Conservation (phyloP, 106 monocot genomes). For the Hemerocallis citrina region DNA sequence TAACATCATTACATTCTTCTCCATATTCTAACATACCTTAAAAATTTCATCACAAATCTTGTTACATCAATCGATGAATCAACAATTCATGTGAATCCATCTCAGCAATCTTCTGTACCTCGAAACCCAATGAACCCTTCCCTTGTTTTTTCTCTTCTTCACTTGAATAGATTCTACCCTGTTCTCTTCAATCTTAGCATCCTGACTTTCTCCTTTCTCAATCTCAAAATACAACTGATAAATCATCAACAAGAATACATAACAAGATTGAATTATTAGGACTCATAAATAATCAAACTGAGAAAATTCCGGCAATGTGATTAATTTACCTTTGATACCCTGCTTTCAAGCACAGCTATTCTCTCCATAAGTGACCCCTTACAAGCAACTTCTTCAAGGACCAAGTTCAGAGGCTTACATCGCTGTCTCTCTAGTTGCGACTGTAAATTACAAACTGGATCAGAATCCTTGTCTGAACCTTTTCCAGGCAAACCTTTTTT, state of each 20-base stretch:
- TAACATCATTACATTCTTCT: no score
- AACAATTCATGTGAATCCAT: not conserved
- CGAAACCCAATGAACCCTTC: not conserved
- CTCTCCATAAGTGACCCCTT: conserved; percentile 31
- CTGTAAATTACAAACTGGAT: not conserved
- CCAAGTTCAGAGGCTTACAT: conserved; percentile 9
- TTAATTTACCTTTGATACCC: conserved; percentile 18
- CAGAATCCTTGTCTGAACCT: not conserved
- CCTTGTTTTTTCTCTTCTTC: not conserved
- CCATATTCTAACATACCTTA: no score
- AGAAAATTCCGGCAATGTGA: not conserved
- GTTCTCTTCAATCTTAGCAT: not conserved
- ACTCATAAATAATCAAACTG: not conserved
- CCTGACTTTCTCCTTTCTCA: not conserved
- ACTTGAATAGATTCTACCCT: not conserved
- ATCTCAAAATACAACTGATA: conserved; percentile 8
- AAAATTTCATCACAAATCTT: no score
- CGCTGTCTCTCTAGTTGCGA: not conserved
- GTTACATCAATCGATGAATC: no score
- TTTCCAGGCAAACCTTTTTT: not conserved
- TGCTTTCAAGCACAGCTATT: conserved; percentile 13
- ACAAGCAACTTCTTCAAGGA: conserved; percentile 19
- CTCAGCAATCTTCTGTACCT: not conserved
- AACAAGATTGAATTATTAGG: not conserved
- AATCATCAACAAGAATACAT: not conserved